phyloP scores from a whole-genome alignment of 1,284 basidiomycete genomes.

The Sporisorium scitamineum region DNA sequence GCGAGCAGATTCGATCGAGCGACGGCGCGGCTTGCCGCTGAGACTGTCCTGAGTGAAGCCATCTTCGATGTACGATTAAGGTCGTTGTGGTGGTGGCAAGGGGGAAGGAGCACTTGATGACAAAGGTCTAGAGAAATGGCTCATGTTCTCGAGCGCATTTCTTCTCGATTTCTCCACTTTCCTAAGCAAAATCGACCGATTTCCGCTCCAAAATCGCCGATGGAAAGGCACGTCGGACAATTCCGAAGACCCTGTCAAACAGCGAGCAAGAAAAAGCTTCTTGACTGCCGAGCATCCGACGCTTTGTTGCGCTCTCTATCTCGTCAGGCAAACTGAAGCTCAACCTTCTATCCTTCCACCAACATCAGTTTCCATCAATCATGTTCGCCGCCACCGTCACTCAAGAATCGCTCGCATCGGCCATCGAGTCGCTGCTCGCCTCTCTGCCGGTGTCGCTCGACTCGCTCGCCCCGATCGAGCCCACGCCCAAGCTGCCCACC shows the following conservation, averaged over 20 bases:
- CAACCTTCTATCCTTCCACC: not conserved
- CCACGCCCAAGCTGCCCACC: slow-evolving; percentile 33
- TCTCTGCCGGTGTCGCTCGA: slow-evolving; percentile 19
- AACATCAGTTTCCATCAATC: not conserved
- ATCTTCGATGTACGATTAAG: not conserved
- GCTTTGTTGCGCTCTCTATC: not conserved
- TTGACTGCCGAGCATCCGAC: slow-evolving; percentile 29
- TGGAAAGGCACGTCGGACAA: slow-evolving; percentile 1
- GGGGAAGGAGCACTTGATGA: not conserved
- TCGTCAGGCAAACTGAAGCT: not conserved
- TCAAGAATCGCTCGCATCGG: slow-evolving; percentile 24
- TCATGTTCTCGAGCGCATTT: no score
- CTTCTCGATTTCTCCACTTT: slow-evolving; percentile 26
- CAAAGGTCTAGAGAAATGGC: not conserved
- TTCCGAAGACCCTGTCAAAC: slow-evolving; percentile 7
- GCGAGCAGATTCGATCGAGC: slow-evolving; percentile 1
- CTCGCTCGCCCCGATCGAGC: slow-evolving; percentile 26
- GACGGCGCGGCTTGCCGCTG: slow-evolving; percentile 2
- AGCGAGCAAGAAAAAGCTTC: slow-evolving; percentile 1
- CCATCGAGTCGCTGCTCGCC: slow-evolving; percentile 28
- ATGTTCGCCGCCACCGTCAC: slow-evolving; percentile 18
- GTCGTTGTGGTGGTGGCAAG: not conserved
- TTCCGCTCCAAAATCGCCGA: slow-evolving; percentile 6
- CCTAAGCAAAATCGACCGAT: slow-evolving; percentile 16
- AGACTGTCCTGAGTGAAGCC: slow-evolving; percentile 16